These are phyloP conservation scores for Castanea crenata DNA, from an alignment of 306 rosid genomes.

Conservation along the genomic window DNA sequence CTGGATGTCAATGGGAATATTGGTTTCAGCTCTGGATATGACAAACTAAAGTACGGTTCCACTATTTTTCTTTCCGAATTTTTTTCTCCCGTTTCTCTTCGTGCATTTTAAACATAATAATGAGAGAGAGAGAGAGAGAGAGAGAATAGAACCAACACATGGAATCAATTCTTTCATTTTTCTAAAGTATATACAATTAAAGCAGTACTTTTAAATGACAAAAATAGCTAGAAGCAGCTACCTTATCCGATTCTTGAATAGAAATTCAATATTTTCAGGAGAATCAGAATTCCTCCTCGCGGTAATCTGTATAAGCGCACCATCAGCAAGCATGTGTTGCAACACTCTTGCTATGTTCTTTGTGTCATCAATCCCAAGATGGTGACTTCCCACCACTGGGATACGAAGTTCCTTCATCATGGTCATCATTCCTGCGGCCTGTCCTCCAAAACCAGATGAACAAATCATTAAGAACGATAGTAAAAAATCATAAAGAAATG, in stretches of 20 bases:
- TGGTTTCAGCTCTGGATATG: no score
- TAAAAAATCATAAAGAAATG: neutral
- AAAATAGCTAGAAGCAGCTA: constrained; percentile 22
- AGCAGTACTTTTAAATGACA: neutral
- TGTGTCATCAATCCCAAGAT: constrained; percentile 94
- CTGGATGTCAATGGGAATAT: no score
- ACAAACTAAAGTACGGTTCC: no score
- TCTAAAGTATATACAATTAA: neutral
- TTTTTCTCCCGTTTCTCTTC: no score
- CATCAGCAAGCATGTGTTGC: constrained; percentile 78
- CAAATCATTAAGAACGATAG: neutral
- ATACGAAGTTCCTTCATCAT: constrained; percentile 83
- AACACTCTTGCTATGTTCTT: constrained; percentile 81
- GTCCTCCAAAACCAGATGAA: constrained; percentile 29
- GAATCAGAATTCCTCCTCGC: constrained; percentile 60
- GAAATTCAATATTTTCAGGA: constrained; percentile 58
- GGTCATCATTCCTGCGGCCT: constrained; percentile 92
- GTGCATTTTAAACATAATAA: no score
- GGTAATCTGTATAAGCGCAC: constrained; percentile 67
- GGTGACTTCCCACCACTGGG: constrained; percentile 84
- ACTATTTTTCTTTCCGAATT: no score
- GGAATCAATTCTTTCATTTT: neutral
- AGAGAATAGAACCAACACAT: neutral
- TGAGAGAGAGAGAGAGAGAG: neutral
- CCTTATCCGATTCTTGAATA: constrained; percentile 70